Conservation (phyloP, 768 basidiomycete species). For the Calocera cornea region DNA sequence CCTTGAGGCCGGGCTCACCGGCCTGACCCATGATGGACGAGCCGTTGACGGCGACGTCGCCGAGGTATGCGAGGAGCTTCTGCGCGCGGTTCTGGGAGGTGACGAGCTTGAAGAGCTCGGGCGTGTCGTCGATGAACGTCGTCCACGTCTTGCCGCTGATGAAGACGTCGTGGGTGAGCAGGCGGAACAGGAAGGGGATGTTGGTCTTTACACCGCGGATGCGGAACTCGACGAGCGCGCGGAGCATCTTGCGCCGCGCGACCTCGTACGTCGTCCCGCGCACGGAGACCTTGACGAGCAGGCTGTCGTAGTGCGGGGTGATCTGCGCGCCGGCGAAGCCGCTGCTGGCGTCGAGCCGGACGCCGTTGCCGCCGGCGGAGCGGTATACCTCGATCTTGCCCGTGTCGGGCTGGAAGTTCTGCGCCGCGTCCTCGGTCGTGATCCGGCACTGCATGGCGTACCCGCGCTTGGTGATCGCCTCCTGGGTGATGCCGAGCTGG, state of each 20-base stretch:
- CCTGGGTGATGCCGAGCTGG: constrained; percentile 90
- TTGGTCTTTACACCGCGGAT: constrained; percentile 99
- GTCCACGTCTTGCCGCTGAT: constrained; percentile 98
- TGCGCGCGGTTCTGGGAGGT: constrained; percentile 97
- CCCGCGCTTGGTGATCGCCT: constrained; percentile 88
- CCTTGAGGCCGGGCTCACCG: constrained; percentile 89
- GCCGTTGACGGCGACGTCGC: constrained; percentile 95
- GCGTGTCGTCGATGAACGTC: constrained; percentile 99
- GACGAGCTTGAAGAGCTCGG: constrained; percentile 97
- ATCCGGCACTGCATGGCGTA: constrained; percentile 98
- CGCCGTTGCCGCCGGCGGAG: constrained; percentile 95
- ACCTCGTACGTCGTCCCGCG: constrained; percentile 98
- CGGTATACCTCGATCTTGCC: constrained; percentile 99
- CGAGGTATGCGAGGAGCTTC: constrained; percentile 90
- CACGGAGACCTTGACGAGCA: constrained; percentile 91
- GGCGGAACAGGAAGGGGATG: constrained; percentile 97
- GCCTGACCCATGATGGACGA: constrained; percentile 93
- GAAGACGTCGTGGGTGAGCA: constrained; percentile 92
- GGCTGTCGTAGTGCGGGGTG: constrained; percentile 95
- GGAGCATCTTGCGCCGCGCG: constrained; percentile 96
- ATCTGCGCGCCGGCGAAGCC: constrained; percentile 99
- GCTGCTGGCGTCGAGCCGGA: constrained; percentile 89
- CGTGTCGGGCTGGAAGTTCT: constrained; percentile 91
- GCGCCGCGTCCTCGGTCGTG: constrained; percentile 92
- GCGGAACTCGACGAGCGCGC: constrained; percentile 98